Conservation (phyloP, 768 basidiomycete species). For the Leccinum truebloodii region DNA sequence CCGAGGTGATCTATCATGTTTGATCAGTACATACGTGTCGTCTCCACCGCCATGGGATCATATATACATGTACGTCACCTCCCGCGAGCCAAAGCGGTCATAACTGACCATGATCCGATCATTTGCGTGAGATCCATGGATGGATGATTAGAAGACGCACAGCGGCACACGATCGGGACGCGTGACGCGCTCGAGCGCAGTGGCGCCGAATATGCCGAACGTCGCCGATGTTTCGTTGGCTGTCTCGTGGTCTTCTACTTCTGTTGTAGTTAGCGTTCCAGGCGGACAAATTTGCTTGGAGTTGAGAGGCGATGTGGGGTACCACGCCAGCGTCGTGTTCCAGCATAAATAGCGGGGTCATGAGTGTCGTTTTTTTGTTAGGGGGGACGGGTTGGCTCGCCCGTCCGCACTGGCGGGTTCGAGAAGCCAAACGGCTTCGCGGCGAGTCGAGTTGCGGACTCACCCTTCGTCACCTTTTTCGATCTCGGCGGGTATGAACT, state of each 20-base stretch:
- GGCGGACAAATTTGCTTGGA: not conserved
- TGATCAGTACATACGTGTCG: not conserved
- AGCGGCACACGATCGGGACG: not conserved
- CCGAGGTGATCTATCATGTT: not conserved
- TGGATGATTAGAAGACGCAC: no score
- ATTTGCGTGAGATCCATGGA: not conserved
- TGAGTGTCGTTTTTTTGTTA: no score
- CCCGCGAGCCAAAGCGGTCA: not conserved
- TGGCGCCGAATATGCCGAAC: not conserved
- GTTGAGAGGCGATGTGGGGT: not conserved
- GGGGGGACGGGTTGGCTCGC: no score
- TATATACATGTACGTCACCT: not conserved
- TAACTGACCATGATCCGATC: not conserved
- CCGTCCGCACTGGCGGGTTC: not conserved
- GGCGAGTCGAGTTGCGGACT: not conserved
- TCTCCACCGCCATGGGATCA: not conserved
- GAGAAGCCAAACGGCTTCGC: not conserved
- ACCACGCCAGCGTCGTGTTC: not conserved
- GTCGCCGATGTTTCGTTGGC: not conserved
- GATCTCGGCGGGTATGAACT: constrained; percentile 4
- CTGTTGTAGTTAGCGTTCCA: no score
- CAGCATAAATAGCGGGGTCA: no score
- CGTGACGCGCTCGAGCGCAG: not conserved
- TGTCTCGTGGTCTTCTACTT: no score
- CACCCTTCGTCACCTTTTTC: not conserved